Conservation (phyloP, 2,329 filamentous ascomycete genomes). For the Phialemoniopsis sp. region DNA sequence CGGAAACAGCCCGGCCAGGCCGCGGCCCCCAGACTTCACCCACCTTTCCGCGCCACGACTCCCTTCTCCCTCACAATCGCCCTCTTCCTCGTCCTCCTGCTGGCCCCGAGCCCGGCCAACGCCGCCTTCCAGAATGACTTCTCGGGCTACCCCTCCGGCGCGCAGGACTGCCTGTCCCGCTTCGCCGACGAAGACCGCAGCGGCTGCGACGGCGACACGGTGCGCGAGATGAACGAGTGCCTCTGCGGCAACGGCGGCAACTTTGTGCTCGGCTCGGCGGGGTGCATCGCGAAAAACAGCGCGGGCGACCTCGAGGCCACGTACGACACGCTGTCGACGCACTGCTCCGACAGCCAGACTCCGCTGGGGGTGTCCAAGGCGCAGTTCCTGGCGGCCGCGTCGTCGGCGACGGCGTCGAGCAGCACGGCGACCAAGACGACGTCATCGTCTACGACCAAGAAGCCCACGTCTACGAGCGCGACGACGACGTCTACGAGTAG, state of each 20-base stretch:
- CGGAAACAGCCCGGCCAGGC: not conserved
- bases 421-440: slow-evolving; percentile 10
- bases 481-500: slow-evolving; percentile 6
- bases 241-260: slow-evolving; percentile 44
- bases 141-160: slow-evolving; percentile 31
- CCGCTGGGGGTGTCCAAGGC: slow-evolving; percentile 34
- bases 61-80: slow-evolving; percentile 5
- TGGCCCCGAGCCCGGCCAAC: slow-evolving; percentile 8
- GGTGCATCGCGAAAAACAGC: slow-evolving; percentile 35
- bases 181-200: slow-evolving; percentile 32
- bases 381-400: slow-evolving; percentile 32
- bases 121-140: slow-evolving; percentile 33
- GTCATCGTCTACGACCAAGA: slow-evolving; percentile 7
- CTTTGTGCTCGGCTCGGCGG: slow-evolving; percentile 42
- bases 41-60: not conserved
- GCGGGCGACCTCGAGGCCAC: slow-evolving; percentile 31
- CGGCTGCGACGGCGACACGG: slow-evolving; percentile 33
- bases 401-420: slow-evolving; percentile 10
- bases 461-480: slow-evolving; percentile 10
- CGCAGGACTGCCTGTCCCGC: slow-evolving; percentile 37
- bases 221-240: slow-evolving; percentile 39
- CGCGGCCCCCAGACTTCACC: not conserved
- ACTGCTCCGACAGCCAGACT: slow-evolving; percentile 39
- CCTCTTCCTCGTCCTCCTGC: slow-evolving; percentile 19
- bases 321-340: slow-evolving; percentile 36